Conservation (phyloP, 192 early-diverging fungal species). For the Mortierella antarctica region DNA sequence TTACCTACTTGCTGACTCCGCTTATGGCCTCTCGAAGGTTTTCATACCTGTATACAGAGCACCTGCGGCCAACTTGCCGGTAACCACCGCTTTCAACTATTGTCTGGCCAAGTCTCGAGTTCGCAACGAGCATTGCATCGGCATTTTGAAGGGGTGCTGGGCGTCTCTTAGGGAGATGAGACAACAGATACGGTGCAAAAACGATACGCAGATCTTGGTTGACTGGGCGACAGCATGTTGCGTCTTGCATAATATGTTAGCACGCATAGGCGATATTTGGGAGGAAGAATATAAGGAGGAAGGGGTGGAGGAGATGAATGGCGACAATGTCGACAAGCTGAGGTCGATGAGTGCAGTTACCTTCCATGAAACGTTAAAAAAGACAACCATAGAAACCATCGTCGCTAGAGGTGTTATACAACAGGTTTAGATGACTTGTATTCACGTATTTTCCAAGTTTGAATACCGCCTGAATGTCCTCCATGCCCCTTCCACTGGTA, state of each 20-base stretch:
- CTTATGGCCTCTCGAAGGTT: constrained; percentile 11
- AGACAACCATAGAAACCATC: no score
- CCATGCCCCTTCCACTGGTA: no score
- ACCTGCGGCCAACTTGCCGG: constrained; percentile 1
- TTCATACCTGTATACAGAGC: constrained; percentile 20
- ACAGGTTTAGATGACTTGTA: no score
- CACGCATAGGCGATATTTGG: constrained; percentile 19
- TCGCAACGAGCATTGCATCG: constrained; percentile 24
- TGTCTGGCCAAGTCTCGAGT: constrained; percentile 15
- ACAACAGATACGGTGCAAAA: constrained; percentile 7
- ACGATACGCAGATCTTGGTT: constrained; percentile 1
- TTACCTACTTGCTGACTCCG: constrained; percentile 22
- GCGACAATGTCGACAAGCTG: no score
- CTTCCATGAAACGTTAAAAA: no score
- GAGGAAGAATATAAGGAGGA: constrained; percentile 7
- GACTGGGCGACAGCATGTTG: constrained; percentile 26
- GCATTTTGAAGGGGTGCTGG: constrained; percentile 27
- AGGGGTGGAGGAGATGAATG: background rate
- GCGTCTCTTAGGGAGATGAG: constrained; percentile 24
- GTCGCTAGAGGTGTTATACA: no score
- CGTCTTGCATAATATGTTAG: constrained; percentile 33
- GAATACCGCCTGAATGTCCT: no score
- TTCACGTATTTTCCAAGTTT: no score
- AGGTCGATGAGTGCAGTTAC: no score
- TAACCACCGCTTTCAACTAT: constrained; percentile 22